These are phyloP conservation scores for Pneumocystis jirovecii DNA, from an alignment of 1,139 yeast species.

Conservation along the genomic window DNA sequence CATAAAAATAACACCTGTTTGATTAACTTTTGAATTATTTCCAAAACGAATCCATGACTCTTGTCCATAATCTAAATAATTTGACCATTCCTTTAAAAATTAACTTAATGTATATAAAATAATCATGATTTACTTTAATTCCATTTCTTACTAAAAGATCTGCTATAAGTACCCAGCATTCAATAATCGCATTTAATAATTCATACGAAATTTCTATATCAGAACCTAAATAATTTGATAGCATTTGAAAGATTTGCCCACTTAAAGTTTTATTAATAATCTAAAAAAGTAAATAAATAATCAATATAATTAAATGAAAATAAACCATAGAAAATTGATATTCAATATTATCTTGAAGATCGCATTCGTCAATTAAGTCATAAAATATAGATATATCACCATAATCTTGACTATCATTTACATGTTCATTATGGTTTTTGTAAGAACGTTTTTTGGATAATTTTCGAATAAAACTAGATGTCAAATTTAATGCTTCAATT, in stretches of 20 bases:
- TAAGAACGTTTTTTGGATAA: neutral
- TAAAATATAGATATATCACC: neutral
- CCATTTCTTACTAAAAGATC: conserved; percentile 1
- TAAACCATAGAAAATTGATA: neutral
- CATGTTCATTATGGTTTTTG: neutral
- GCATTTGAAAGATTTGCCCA: neutral
- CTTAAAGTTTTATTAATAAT: neutral
- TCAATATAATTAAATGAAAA: neutral
- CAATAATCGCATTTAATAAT: neutral
- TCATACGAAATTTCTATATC: neutral
- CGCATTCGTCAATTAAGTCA: neutral
- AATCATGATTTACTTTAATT: neutral
- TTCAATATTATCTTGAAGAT: neutral
- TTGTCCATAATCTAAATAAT: conserved; percentile 1
- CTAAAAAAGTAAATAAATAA: neutral
- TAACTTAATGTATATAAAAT: neutral
- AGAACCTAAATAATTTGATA: neutral
- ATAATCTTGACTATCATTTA: neutral
- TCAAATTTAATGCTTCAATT: neutral
- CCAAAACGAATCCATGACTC: conserved; percentile 1
- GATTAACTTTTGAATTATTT: neutral
- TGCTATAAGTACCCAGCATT: neutral
- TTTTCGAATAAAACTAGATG: neutral
- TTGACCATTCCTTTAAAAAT: conserved; percentile 1
- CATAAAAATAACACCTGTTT: neutral